Conservation (phyloP, 129 eudicot genomes). For the Arctium lappa region DNA sequence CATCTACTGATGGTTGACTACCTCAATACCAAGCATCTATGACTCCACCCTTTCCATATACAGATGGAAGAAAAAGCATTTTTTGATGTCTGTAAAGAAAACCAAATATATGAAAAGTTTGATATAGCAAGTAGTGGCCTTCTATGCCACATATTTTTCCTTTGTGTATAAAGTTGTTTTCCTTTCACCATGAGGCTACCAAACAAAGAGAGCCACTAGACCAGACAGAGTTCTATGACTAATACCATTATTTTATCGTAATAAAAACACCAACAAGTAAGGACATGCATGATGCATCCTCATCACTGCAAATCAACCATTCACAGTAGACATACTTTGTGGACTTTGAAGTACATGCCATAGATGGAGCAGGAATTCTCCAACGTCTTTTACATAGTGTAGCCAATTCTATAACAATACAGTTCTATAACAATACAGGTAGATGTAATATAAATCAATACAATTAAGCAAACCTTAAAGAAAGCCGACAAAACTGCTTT, state of each 20-base stretch:
- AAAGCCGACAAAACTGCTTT: conserved; percentile 56
- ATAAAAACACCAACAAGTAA: not conserved
- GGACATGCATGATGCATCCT: not conserved
- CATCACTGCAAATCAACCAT: not conserved
- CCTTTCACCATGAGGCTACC: not conserved
- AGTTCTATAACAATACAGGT: not conserved
- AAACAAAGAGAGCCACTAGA: not conserved
- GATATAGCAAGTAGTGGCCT: not conserved
- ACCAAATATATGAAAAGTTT: not conserved
- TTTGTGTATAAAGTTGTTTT: not conserved
- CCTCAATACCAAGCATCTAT: not conserved
- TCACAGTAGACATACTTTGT: not conserved
- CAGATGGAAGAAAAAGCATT: not conserved
- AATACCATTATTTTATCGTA: not conserved
- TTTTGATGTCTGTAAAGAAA: not conserved
- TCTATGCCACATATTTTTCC: not conserved
- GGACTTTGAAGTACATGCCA: not conserved
- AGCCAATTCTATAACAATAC: not conserved
- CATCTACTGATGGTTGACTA: not conserved
- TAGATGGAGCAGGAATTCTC: not conserved
- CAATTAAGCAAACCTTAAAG: conserved; percentile 48
- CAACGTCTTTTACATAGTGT: not conserved
- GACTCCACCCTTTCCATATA: not conserved
- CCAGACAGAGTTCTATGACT: not conserved
- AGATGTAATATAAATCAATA: not conserved